These are phyloP conservation scores for Citrullus colocynthis DNA, from an alignment of 306 rosid genomes.

Conservation along the genomic window DNA sequence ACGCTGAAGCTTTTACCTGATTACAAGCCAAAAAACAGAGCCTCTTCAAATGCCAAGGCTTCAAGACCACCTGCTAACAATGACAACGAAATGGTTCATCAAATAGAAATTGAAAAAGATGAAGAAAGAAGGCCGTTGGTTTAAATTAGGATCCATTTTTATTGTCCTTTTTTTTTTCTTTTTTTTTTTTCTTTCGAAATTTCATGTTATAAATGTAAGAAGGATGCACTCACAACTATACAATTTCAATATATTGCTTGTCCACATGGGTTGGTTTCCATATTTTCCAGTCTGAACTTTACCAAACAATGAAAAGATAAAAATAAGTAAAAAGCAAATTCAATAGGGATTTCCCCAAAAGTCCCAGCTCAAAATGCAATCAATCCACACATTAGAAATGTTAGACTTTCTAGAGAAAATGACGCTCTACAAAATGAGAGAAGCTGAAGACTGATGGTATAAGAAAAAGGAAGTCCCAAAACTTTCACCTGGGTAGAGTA, in stretches of 20 bases:
- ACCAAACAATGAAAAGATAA: background rate
- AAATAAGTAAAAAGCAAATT: background rate
- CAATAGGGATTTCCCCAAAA: background rate
- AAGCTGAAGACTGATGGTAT: too few species aligned
- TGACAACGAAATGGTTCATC: slow-evolving; percentile 18
- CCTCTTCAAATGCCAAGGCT: background rate
- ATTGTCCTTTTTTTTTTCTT: background rate
- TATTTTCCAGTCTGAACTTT: background rate
- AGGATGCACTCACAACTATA: background rate
- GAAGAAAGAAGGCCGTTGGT: slow-evolving; percentile 63
- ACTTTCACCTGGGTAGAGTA: background rate
- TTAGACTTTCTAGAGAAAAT: too few species aligned
- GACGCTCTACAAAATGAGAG: too few species aligned
- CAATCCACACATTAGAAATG: too few species aligned
- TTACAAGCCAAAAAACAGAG: slow-evolving; percentile 18
- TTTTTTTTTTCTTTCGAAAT: background rate
- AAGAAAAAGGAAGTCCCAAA: background rate
- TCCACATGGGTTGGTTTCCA: background rate
- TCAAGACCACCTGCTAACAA: slow-evolving; percentile 19
- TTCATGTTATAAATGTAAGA: background rate
- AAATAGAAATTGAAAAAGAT: slow-evolving; percentile 13
- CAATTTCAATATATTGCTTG: background rate
- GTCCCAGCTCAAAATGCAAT: background rate
- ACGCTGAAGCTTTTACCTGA: slow-evolving; percentile 78
- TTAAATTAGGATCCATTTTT: slow-evolving; percentile 2